phyloP scores from a whole-genome alignment of 768 basidiomycete species.

The Multifurca ochricompacta region DNA sequence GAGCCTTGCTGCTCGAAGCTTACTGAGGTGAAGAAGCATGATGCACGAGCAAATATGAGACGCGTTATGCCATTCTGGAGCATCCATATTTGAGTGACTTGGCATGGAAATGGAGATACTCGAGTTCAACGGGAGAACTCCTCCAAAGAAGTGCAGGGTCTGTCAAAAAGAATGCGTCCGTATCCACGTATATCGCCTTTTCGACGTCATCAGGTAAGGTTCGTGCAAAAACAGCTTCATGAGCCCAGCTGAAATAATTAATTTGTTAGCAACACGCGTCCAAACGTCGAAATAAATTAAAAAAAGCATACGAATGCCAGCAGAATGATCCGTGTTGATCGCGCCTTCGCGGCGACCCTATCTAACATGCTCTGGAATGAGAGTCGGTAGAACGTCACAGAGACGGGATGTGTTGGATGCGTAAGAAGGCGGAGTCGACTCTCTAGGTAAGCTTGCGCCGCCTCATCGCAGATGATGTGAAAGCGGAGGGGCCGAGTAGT shows the following conservation, averaged over 20 bases:
- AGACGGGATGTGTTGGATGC: conserved; percentile 31
- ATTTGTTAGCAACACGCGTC: neutral
- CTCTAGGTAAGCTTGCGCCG: conserved; percentile 34
- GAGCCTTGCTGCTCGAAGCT: conserved; percentile 35
- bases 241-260: conserved; percentile 33
- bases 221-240: conserved; percentile 50
- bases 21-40: conserved; percentile 44
- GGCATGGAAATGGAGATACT: conserved; percentile 37
- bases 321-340: conserved; percentile 39
- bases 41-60: conserved; percentile 44
- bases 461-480: conserved; percentile 40
- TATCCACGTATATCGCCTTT: conserved; percentile 44
- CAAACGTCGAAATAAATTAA: neutral
- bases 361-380: conserved; percentile 36
- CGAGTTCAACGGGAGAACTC: conserved; percentile 30
- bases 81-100: conserved; percentile 35
- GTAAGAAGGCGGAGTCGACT: conserved; percentile 33
- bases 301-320: conserved; percentile 37
- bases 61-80: conserved; percentile 38
- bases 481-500: conserved; percentile 33
- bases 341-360: conserved; percentile 40
- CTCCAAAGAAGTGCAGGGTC: conserved; percentile 40
- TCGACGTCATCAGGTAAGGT: conserved; percentile 36
- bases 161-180: conserved; percentile 42
- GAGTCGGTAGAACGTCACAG: conserved; percentile 37